Base-by-base conservation (phyloP, 2,329 filamentous ascomycete genomes). In the Xylaria hypoxylon region DNA sequence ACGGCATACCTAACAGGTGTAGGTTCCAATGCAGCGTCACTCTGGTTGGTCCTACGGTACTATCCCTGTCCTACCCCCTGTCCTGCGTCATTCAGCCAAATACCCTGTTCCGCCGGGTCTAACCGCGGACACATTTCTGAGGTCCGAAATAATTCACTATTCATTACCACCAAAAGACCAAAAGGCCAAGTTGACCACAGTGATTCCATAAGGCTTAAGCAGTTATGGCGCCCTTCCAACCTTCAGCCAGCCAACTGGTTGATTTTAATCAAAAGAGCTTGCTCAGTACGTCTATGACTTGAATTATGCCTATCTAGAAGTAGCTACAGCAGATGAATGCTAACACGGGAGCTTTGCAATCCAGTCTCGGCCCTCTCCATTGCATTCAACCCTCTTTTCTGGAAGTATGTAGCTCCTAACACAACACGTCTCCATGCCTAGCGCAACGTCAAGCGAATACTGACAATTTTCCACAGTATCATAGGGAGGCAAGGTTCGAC, bases 331-430 rank as follows among this genome's bases (percentile, higher is more conserved):
- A 24, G 31, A 58, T 33, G 59, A 56, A 61, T 26, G 61, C 62
- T 75, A 44, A 69, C 73, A 51, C 35, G 42, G 15, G 53, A 62
- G 55, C 42, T 57, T 50, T 60, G 40, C 44, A 24, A 61, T 48
- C 51, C 60, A 97, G 94, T 96, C 73, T 92, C 93, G 72, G 92
- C 90, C 53, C 86, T 85, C 62, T 87, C 92, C 59, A 97, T 99
- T 81, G 86, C 90, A 55, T 98, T 99, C 82, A 99, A 99, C 81
- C 96, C 96, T 24, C 90, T 96, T n/a, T 98, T 97, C 81, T 99
- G 96, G 96, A 99, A 99, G 94, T 97, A 86, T 85, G 92, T 86
- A 67, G 70, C 50, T 44, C 63, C 22, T 51, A n/a, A 15, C 24
- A 28, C 31, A 45, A 48, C 55, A 19, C 42, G 3, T 15, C 4